Evolutionary conservation across 495 filamentous ascomycete genomes (phyloP).

Genomic region (Penicillium manginii): DNA sequence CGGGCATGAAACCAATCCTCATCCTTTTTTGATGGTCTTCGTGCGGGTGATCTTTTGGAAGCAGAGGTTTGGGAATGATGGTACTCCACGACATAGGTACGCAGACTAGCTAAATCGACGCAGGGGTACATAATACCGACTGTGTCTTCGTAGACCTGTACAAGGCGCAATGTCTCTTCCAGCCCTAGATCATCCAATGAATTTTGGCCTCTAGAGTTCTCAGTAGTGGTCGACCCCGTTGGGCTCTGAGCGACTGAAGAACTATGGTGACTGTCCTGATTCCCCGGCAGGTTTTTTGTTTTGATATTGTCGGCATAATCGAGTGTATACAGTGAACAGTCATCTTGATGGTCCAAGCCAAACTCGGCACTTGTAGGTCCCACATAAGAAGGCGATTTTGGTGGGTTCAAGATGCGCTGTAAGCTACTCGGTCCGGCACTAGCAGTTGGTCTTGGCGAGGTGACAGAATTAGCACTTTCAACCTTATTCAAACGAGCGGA

Average conservation of each 20-base stretch:
- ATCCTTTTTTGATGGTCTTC: constrained; percentile 53
- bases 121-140: constrained; percentile 85
- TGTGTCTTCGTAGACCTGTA: constrained; percentile 75
- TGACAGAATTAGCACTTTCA: constrained; percentile 22
- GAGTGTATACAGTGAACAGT: background rate
- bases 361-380: constrained; percentile 50
- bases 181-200: constrained; percentile 33
- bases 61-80: constrained; percentile 41
- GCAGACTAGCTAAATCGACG: constrained; percentile 67
- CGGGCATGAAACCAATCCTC: constrained; percentile 62
- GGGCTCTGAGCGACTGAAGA: constrained; percentile 27
- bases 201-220: constrained; percentile 14
- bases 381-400: constrained; percentile 42
- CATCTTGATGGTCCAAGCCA: constrained; percentile 29
- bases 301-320: background rate
- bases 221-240: constrained; percentile 14
- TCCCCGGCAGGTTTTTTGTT: background rate
- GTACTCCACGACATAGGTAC: constrained; percentile 43
- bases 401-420: constrained; percentile 42
- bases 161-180: constrained; percentile 70
- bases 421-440: constrained; percentile 12
- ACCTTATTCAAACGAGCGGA: constrained; percentile 39
- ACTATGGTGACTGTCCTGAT: background rate
- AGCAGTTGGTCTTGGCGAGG: background rate
- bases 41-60: constrained; percentile 51